phyloP scores from a whole-genome alignment of 164 flowering plant species.

The Macadamia integrifolia region DNA sequence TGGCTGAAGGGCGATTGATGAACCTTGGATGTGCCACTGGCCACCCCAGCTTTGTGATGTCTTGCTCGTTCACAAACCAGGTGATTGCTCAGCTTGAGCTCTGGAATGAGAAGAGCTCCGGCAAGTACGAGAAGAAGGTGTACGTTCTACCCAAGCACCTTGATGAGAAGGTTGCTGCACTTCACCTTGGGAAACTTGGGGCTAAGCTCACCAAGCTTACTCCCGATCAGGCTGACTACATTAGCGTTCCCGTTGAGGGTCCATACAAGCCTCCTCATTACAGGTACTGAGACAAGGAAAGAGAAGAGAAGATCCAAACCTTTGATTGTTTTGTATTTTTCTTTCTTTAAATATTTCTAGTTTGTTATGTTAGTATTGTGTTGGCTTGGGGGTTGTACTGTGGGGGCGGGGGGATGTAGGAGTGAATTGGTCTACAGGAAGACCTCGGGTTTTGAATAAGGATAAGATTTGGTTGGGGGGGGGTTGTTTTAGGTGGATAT shows the following conservation, averaged over 20 bases:
- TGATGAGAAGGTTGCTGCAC: slow-evolving; percentile 26
- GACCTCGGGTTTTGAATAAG: too few relatives aligned
- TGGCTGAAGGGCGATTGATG: slow-evolving; percentile 25
- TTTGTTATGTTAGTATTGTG: neutral
- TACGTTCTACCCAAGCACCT: slow-evolving; percentile 24
- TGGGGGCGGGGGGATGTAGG: neutral
- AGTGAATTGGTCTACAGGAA: neutral
- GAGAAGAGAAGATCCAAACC: too few relatives aligned
- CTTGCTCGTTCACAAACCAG: slow-evolving; percentile 30
- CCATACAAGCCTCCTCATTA: slow-evolving; percentile 26
- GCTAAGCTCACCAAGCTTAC: slow-evolving; percentile 23
- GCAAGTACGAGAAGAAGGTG: slow-evolving; percentile 26
- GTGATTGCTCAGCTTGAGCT: slow-evolving; percentile 26
- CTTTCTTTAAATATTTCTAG: neutral
- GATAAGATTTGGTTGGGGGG: too few relatives aligned
- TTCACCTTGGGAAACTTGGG: slow-evolving; percentile 26
- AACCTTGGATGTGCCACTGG: slow-evolving; percentile 29
- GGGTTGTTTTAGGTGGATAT: too few relatives aligned
- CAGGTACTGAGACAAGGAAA: slow-evolving; percentile 13
- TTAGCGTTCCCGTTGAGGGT: slow-evolving; percentile 17
- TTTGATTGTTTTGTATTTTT: too few relatives aligned
- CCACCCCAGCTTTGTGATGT: slow-evolving; percentile 29
- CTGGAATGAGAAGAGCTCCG: slow-evolving; percentile 24
- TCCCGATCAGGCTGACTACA: slow-evolving; percentile 23
- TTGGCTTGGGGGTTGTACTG: neutral